Conservation (phyloP, 139 green algal species). For the Diplosphaera chodatii region DNA sequence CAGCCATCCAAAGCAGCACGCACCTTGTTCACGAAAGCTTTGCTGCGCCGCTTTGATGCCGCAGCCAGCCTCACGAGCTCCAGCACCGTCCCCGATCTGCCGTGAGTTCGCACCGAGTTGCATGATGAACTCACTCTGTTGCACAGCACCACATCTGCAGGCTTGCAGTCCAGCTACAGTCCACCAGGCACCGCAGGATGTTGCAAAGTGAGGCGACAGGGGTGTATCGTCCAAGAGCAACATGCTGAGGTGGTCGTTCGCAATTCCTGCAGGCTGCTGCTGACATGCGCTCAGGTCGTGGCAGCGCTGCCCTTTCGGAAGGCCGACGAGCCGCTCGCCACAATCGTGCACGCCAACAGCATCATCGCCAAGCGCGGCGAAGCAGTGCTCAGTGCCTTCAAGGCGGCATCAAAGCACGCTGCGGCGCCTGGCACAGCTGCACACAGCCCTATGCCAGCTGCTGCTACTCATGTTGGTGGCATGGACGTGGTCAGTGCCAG, state of each 20-base stretch:
- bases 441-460: too few species aligned
- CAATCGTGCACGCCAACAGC: conserved; percentile 51
- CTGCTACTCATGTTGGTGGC: too few species aligned
- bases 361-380: conserved; percentile 38
- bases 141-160: too few species aligned
- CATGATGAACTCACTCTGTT: too few species aligned
- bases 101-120: too few species aligned
- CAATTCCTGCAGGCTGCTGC: conserved; percentile 41
- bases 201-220: too few species aligned
- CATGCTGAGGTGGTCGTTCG: too few species aligned
- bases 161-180: too few species aligned
- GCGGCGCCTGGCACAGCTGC: too few species aligned
- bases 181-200: too few species aligned
- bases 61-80: conserved; percentile 12
- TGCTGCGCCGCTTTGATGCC: conserved; percentile 43
- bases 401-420: conserved; percentile 4
- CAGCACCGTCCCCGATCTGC: not conserved
- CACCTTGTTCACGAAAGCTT: conserved; percentile 27
- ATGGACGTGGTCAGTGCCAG: too few species aligned
- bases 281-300: conserved; percentile 44
- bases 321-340: conserved; percentile 59
- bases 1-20: conserved; percentile 24
- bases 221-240: too few species aligned
- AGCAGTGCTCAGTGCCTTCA: conserved; percentile 27
- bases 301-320: conserved; percentile 50